phyloP scores from a whole-genome alignment of 129 eudicot species.

The Cynara cardunculus region DNA sequence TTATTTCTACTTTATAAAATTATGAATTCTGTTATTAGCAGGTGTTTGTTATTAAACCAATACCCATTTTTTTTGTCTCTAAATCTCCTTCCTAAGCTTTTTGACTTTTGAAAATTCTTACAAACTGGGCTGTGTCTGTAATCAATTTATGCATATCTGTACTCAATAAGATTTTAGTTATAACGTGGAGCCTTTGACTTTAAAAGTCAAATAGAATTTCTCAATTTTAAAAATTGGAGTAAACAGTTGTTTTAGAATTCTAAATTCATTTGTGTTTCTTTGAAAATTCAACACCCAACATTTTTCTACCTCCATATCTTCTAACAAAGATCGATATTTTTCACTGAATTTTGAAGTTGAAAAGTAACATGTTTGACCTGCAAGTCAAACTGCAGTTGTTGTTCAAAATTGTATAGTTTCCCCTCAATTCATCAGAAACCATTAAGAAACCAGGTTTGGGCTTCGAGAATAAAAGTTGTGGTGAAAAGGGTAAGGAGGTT shows the following conservation, averaged over 20 bases:
- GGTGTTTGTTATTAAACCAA: background rate
- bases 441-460: background rate
- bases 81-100: background rate
- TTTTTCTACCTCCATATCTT: background rate
- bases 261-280: background rate
- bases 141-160: background rate
- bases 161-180: background rate
- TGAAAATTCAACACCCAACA: background rate
- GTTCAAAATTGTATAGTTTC: background rate
- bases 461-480: too few relatives aligned
- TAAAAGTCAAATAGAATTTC: background rate
- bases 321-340: background rate
- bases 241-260: background rate
- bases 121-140: background rate
- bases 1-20: background rate
- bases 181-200: background rate
- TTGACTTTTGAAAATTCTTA: background rate
- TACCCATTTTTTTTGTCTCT: background rate
- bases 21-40: background rate
- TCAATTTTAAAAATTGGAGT: background rate
- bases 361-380: constrained; percentile 4
- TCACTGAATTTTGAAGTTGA: background rate
- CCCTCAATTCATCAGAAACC: background rate
- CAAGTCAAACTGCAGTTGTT: constrained; percentile 8
- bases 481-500: too few relatives aligned